Evolutionary conservation across 2,329 filamentous ascomycete species (phyloP).

Genomic region (Scorias spongiosa): DNA sequence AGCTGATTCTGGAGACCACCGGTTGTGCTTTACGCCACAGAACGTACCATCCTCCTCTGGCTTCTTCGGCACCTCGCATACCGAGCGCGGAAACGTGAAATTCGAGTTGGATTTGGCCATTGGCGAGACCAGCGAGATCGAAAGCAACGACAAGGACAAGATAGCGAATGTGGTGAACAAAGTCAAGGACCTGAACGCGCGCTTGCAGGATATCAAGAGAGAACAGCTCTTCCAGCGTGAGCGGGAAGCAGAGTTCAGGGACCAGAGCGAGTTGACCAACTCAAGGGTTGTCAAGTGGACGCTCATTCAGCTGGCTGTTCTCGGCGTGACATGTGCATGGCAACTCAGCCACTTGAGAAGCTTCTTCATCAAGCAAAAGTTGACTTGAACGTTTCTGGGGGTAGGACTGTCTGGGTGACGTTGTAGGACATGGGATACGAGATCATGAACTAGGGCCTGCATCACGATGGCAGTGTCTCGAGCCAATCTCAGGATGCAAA

Average conservation of each 20-base stretch:
- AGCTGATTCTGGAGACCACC: conserved; percentile 87
- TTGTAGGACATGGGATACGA: background rate
- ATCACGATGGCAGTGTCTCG: no score
- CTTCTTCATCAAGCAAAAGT: conserved; percentile 99
- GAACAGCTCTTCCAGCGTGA: conserved; percentile 98
- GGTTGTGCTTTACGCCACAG: conserved; percentile 80
- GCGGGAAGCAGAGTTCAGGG: conserved; percentile 93
- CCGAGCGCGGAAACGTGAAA: conserved; percentile 61
- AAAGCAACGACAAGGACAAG: conserved; percentile 86
- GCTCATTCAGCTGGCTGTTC: conserved; percentile 69
- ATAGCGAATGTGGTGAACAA: conserved; percentile 78
- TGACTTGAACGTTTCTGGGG: conserved; percentile 46
- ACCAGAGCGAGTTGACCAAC: conserved; percentile 92
- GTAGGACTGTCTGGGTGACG: background rate
- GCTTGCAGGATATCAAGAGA: conserved; percentile 73
- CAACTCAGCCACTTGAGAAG: conserved; percentile 87
- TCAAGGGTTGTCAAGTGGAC: conserved; percentile 87
- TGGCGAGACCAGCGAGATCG: conserved; percentile 85
- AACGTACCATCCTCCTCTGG: conserved; percentile 53
- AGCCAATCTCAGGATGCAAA: no score
- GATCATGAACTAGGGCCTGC: background rate
- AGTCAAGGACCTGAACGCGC: conserved; percentile 74
- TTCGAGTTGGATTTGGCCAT: conserved; percentile 82
- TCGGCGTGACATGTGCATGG: conserved; percentile 86
- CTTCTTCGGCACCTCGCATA: conserved; percentile 50